Conservation (phyloP, 2,329 filamentous ascomycete genomes). For the Metarhizium humberi region DNA sequence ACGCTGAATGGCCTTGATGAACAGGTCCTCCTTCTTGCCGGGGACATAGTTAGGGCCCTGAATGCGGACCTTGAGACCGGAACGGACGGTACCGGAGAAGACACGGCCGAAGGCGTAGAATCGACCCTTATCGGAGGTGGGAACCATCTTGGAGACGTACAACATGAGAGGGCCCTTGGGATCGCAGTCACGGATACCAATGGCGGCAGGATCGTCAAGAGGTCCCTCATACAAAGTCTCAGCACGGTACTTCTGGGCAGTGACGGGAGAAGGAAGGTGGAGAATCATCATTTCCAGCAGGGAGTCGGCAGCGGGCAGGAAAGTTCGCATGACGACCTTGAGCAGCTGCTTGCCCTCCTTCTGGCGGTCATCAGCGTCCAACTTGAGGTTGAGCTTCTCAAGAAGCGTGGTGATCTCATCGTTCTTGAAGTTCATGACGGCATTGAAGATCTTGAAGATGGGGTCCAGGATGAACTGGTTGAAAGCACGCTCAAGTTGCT, state of each 20-base stretch:
- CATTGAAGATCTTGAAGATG: slow-evolving; percentile 97
- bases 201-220: slow-evolving; percentile 79
- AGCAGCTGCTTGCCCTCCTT: slow-evolving; percentile 96
- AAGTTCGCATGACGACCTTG: slow-evolving; percentile 97
- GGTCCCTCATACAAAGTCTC: slow-evolving; percentile 99
- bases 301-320: slow-evolving; percentile 95
- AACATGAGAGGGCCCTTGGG: slow-evolving; percentile 98
- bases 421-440: slow-evolving; percentile 98
- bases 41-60: slow-evolving; percentile 98
- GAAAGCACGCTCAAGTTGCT: slow-evolving; percentile 94
- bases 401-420: slow-evolving; percentile 78
- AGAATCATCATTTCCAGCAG: slow-evolving; percentile 99
- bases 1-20: slow-evolving; percentile 99
- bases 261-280: slow-evolving; percentile 91
- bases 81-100: slow-evolving; percentile 96
- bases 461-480: slow-evolving; percentile 99
- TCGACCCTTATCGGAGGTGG: slow-evolving; percentile 98
- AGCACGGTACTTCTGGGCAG: slow-evolving; percentile 93
- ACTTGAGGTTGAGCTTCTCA: slow-evolving; percentile 93
- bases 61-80: slow-evolving; percentile 98
- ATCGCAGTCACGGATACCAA: slow-evolving; percentile 98
- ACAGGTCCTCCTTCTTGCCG: slow-evolving; percentile 97
- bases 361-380: slow-evolving; percentile 74
- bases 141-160: slow-evolving; percentile 99
- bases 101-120: slow-evolving; percentile 99